Conservation (phyloP, 23 red algal species). For the Chondrus crispus region DNA sequence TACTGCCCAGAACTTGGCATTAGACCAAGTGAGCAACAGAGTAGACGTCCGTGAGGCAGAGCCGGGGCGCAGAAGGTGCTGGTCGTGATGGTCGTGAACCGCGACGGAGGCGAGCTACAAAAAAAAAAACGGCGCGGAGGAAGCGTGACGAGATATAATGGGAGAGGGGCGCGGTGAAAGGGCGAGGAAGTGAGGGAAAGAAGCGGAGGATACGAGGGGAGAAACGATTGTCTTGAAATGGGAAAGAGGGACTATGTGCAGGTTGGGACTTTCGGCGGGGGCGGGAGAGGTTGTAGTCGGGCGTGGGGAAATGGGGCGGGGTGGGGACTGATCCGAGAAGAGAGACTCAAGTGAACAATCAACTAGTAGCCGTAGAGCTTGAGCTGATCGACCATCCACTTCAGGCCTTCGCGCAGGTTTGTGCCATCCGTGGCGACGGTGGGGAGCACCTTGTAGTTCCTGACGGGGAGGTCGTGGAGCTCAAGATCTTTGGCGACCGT, state of each 20-base stretch:
- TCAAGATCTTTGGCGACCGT: conserved; percentile 63
- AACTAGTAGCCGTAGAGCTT: conserved; percentile 62
- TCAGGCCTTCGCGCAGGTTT: conserved; percentile 51
- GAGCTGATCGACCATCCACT: conserved; percentile 74
- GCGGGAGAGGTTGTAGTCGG: neutral
- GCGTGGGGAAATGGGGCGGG: neutral
- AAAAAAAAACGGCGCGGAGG: too few species aligned
- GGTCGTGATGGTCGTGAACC: neutral
- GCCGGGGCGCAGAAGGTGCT: too few species aligned
- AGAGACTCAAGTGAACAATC: neutral
- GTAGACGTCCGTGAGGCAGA: too few species aligned
- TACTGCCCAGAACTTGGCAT: too few species aligned
- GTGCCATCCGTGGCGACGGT: conserved; percentile 43
- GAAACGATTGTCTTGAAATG: too few species aligned
- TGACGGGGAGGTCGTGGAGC: conserved; percentile 56
- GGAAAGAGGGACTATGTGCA: too few species aligned
- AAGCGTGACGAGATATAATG: too few species aligned
- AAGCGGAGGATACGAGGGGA: neutral
- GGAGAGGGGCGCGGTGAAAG: neutral
- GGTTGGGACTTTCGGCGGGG: neutral
- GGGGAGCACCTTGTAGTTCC: conserved; percentile 68
- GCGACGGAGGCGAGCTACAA: neutral
- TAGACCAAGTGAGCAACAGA: too few species aligned
- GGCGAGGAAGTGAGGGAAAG: neutral
- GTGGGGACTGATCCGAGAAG: neutral